These are phyloP conservation scores for Xylariaceae sp. DNA, from an alignment of 2,329 filamentous ascomycete genomes.

Conservation along the genomic window DNA sequence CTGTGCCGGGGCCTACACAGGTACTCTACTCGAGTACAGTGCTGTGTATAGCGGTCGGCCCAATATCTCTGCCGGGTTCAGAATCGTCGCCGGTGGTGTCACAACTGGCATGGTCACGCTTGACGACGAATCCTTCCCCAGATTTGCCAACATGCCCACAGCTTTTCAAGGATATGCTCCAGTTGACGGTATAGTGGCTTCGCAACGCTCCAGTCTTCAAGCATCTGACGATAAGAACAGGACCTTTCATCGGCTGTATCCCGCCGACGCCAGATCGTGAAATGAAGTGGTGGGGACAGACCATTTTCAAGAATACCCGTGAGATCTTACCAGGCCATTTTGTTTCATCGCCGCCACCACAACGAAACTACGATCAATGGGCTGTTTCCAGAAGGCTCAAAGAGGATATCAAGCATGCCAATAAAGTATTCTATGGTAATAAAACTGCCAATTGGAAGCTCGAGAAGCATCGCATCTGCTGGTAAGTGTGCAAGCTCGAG, in stretches of 20 bases:
- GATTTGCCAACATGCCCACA: constrained; percentile 16
- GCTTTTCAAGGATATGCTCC: constrained; percentile 16
- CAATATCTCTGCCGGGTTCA: constrained; percentile 45
- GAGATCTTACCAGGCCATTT: constrained; percentile 37
- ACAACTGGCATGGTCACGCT: constrained; percentile 27
- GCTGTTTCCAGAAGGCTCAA: constrained; percentile 54
- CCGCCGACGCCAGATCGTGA: constrained; percentile 51
- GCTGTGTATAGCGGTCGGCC: constrained; percentile 41
- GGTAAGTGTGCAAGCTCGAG: constrained; percentile 43
- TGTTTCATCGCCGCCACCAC: constrained; percentile 56
- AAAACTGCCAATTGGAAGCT: constrained; percentile 56
- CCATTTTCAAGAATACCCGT: constrained; percentile 57
- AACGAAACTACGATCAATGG: constrained; percentile 62
- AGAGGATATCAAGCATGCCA: constrained; percentile 56
- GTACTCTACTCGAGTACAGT: constrained; percentile 43
- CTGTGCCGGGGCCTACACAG: constrained; percentile 50
- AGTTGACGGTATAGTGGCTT: constrained; percentile 5
- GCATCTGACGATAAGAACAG: constrained; percentile 28
- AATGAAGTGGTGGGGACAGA: constrained; percentile 63
- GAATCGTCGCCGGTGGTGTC: constrained; percentile 51
- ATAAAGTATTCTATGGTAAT: constrained; percentile 58
- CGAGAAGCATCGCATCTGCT: constrained; percentile 64
- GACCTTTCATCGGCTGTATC: constrained; percentile 58
- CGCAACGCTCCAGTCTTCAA: neutral
- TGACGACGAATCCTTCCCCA: constrained; percentile 11